A percentile compares a stretch with the other conserved stretches of the same genome.
phyloP scores from a whole-genome alignment of 83 land plant genomes.

The Diphasiastrum complanatum region DNA sequence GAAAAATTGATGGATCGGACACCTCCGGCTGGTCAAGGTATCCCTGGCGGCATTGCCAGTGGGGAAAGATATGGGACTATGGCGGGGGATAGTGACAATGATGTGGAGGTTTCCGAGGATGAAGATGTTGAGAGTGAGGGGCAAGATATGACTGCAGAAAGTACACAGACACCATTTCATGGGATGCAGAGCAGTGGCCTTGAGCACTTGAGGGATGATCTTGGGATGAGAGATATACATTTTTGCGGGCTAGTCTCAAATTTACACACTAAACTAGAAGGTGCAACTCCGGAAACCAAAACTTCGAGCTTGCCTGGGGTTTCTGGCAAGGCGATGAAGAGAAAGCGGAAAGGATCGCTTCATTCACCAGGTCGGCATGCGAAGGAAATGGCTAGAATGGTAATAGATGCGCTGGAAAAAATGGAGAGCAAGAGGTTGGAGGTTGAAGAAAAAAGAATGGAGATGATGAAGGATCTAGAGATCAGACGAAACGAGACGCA shows the following conservation, averaged over 20 bases:
- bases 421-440: slow-evolving; percentile 1
- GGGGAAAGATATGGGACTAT: neutral
- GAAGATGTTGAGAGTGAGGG: slow-evolving; percentile 1
- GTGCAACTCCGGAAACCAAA: neutral
- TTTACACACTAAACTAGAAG: neutral
- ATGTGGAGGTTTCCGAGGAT: neutral
- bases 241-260: neutral
- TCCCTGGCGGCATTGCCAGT: slow-evolving; percentile 5
- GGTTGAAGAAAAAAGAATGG: neutral
- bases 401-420: neutral
- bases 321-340: neutral
- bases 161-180: neutral
- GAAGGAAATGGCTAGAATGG: neutral
- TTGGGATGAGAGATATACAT: neutral
- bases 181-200: neutral
- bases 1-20: slow-evolving; percentile 3
- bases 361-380: neutral
- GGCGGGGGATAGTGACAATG: neutral
- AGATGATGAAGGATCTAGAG: neutral
- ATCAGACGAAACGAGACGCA: neutral
- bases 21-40: neutral
- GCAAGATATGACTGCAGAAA: neutral
- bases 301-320: neutral
- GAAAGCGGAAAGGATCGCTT: neutral
- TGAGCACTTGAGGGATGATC: neutral